A percentile compares a stretch with the other conserved stretches of the same genome.
These are phyloP conservation scores for Penicillium sp. DNA, from an alignment of 2,329 filamentous ascomycete genomes.

Conservation along the genomic window DNA sequence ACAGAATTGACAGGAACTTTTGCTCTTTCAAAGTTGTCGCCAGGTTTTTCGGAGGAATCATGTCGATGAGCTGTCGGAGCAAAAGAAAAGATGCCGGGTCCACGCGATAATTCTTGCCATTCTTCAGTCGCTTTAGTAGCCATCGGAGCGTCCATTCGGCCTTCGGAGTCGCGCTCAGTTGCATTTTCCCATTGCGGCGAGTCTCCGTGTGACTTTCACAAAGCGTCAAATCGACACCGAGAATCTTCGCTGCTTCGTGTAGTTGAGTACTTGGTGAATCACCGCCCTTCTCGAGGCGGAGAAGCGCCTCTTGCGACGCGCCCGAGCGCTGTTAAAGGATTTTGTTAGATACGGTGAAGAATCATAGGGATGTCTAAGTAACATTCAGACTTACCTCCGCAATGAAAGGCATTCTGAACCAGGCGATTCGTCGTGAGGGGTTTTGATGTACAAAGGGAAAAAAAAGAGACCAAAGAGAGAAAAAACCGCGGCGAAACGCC, in stretches of 20 bases:
- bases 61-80: conserved; percentile 63
- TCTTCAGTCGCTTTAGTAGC: conserved; percentile 60
- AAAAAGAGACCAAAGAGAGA: conserved; percentile 23
- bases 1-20: conserved; percentile 64
- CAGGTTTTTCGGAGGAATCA: conserved; percentile 67
- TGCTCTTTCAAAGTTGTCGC: conserved; percentile 70
- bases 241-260: conserved; percentile 43
- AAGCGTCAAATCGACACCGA: conserved; percentile 39
- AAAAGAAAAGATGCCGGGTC: conserved; percentile 52
- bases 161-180: conserved; percentile 41
- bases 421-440: conserved; percentile 14
- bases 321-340: conserved; percentile 32
- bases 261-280: conserved; percentile 40
- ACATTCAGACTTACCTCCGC: conserved; percentile 33
- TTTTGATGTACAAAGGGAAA: conserved; percentile 13
- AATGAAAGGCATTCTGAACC: conserved; percentile 34
- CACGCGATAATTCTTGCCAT: conserved; percentile 42
- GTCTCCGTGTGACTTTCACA: conserved; percentile 32
- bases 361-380: not conserved
- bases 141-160: conserved; percentile 67
- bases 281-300: conserved; percentile 46
- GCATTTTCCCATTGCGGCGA: conserved; percentile 22
- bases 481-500: conserved; percentile 35
- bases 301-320: conserved; percentile 44
- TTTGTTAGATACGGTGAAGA: conserved; percentile 8